Evolutionary conservation across 306 rosid species (phyloP).

Genomic region (Gynostemma pentaphyllum): DNA sequence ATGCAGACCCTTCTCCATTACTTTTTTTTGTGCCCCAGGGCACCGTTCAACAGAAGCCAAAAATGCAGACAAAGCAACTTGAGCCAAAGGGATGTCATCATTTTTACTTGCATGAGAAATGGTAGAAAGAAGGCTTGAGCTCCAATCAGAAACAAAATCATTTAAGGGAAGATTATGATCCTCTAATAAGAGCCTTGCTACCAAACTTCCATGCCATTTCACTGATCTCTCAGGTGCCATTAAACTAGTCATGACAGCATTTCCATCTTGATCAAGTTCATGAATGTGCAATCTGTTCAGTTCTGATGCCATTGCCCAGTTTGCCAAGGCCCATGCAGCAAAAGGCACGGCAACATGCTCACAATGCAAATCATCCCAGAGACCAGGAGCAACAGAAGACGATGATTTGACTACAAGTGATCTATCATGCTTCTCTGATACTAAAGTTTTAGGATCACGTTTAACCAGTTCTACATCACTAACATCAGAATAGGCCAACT

Average conservation of each 20-base stretch:
- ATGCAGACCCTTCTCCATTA: conserved; percentile 86
- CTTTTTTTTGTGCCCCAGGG: conserved; percentile 43
- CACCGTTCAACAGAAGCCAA: conserved; percentile 74
- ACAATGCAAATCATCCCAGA: conserved; percentile 94
- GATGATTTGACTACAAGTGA: conserved; percentile 19
- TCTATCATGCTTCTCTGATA: conserved; percentile 31
- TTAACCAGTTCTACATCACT: conserved; percentile 20
- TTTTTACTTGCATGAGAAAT: conserved; percentile 68
- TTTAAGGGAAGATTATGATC: conserved; percentile 53
- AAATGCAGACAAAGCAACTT: conserved; percentile 72
- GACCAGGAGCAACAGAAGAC: conserved; percentile 83
- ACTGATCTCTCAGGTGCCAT: conserved; percentile 95
- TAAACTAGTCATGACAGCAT: conserved; percentile 80
- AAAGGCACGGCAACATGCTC: conserved; percentile 98
- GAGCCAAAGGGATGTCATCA: conserved; percentile 73
- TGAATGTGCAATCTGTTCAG: conserved; percentile 62
- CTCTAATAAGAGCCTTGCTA: conserved; percentile 62
- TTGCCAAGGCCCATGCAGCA: conserved; percentile 97
- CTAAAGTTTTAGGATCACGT: conserved; percentile 16
- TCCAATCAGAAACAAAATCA: conserved; percentile 87
- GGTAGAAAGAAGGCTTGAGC: conserved; percentile 81
- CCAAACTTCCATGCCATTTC: conserved; percentile 93
- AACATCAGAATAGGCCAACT: conserved; percentile 30
- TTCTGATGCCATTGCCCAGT: conserved; percentile 76
- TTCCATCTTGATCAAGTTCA: conserved; percentile 81